A percentile compares a stretch with the other conserved stretches of the same genome.
These are phyloP conservation scores for Coemansia sp. DNA, from an alignment of 192 early-diverging fungal species.

Conservation along the genomic window DNA sequence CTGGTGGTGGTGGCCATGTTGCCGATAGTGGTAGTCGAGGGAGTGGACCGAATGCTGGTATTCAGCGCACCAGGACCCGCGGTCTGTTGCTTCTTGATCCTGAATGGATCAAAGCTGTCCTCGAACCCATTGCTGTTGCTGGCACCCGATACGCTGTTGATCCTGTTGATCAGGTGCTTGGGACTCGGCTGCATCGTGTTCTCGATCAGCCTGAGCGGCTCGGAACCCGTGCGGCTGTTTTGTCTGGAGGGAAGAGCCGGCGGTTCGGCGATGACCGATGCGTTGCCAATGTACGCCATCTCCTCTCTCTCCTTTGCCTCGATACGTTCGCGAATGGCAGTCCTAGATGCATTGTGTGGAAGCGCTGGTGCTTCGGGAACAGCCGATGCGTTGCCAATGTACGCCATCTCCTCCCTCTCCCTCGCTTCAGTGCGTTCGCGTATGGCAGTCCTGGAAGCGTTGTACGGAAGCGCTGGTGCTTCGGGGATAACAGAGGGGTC, in stretches of 20 bases:
- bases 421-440: background rate
- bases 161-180: conserved; percentile 24
- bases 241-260: conserved; percentile 21
- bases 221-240: background rate
- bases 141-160: conserved; percentile 15
- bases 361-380: conserved; percentile 36
- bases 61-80: background rate
- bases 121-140: conserved; percentile 19
- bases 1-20: background rate
- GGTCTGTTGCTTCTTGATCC: background rate
- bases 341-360: conserved; percentile 22
- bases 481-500: conserved; percentile 34
- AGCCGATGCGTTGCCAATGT: conserved; percentile 15
- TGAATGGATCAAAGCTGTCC: conserved; percentile 37
- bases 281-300: background rate
- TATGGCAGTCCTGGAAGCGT: conserved; percentile 7
- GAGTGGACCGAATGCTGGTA: background rate
- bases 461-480: conserved; percentile 34
- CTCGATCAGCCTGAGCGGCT: conserved; percentile 16
- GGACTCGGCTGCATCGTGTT: conserved; percentile 25
- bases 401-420: background rate
- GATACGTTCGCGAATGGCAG: conserved; percentile 4
- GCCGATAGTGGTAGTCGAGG: background rate
- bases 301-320: conserved; percentile 3
- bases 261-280: conserved; percentile 12